These are phyloP conservation scores for Solanum piurae DNA, from an alignment of 257 asterid genomes.

Conservation along the genomic window DNA sequence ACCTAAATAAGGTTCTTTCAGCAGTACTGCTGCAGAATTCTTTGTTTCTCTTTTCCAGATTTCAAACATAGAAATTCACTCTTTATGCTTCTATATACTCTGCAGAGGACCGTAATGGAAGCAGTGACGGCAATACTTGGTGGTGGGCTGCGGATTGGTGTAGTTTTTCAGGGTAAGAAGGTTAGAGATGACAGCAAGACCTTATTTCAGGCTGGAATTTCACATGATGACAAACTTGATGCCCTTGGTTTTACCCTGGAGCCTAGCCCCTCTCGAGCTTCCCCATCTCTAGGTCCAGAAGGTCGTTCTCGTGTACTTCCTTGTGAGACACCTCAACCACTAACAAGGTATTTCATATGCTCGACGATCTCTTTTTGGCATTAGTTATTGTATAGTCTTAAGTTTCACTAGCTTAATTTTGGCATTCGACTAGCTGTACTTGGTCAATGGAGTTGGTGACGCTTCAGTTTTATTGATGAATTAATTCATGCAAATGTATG, in stretches of 20 bases:
- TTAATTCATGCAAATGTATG: neutral
- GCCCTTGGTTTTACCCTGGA: conserved; percentile 69
- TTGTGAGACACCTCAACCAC: conserved; percentile 34
- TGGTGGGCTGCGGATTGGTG: conserved; percentile 70
- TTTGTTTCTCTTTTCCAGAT: neutral
- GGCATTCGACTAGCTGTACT: neutral
- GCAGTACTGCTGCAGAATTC: neutral
- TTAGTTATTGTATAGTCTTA: neutral
- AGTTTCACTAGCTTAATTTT: neutral
- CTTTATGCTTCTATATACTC: conserved; percentile 2
- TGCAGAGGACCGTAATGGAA: conserved; percentile 83
- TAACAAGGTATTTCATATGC: conserved; percentile 28
- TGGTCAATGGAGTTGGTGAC: neutral
- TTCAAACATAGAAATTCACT: neutral
- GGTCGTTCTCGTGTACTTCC: conserved; percentile 16
- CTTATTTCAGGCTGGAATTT: conserved; percentile 76
- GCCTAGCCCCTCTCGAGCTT: conserved; percentile 39
- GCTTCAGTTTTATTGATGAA: neutral
- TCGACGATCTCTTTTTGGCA: neutral
- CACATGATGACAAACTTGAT: conserved; percentile 58
- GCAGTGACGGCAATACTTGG: conserved; percentile 82
- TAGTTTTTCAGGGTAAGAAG: conserved; percentile 88
- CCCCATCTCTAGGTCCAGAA: conserved; percentile 22
- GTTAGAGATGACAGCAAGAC: conserved; percentile 80
- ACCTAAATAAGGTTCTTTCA: neutral